Evolutionary conservation across 441 rosid species (phyloP).

Genomic region (Arabidopsis hybrid): DNA sequence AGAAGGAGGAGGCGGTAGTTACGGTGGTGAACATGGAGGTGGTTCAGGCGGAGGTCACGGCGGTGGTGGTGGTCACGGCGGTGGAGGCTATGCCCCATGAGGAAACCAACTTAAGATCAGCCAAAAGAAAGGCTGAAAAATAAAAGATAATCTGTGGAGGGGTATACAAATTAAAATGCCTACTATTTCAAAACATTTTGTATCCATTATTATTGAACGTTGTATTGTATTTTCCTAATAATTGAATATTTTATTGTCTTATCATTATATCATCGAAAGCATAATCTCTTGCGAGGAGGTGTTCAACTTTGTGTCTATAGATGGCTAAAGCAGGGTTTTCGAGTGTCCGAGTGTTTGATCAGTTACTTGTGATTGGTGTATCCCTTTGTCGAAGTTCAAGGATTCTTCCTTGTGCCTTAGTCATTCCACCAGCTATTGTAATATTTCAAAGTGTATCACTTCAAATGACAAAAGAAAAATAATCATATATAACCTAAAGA

Average conservation of each 20-base stretch:
- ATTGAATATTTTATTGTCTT: slow-evolving; percentile 31
- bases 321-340: no score
- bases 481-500: not conserved
- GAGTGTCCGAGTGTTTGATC: no score
- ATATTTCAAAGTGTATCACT: no score
- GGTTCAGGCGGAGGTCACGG: slow-evolving; percentile 49
- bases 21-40: slow-evolving; percentile 46
- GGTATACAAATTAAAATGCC: slow-evolving; percentile 42
- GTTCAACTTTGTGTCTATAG: no score
- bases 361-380: no score
- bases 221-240: slow-evolving; percentile 37
- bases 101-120: slow-evolving; percentile 29
- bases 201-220: slow-evolving; percentile 38
- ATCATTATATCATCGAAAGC: not conserved
- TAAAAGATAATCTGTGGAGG: slow-evolving; percentile 36
- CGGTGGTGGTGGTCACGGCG: slow-evolving; percentile 43
- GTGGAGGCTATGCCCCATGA: slow-evolving; percentile 48
- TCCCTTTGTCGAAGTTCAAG: no score
- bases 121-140: slow-evolving; percentile 23
- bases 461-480: no score
- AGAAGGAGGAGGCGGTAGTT: slow-evolving; percentile 47
- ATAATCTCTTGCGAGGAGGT: not conserved
- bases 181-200: slow-evolving; percentile 37
- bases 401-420: no score
- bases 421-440: no score